phyloP scores from a whole-genome alignment of 2,329 filamentous ascomycete species.

The Amauroascus verrucosus region DNA sequence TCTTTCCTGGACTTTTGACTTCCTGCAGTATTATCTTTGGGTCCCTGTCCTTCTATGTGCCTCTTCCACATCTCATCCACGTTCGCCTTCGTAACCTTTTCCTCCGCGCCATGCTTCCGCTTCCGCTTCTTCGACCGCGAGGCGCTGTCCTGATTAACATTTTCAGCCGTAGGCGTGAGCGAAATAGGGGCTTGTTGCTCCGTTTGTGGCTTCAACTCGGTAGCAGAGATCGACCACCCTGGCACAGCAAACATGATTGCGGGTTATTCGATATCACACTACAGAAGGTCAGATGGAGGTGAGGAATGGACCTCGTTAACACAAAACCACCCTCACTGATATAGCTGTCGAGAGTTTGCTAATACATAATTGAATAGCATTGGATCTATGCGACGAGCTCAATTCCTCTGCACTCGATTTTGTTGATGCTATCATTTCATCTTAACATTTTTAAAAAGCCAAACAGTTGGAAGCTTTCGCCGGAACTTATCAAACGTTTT shows the following conservation, averaged over 20 bases:
- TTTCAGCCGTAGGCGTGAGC: conserved; percentile 22
- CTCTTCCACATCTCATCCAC: conserved; percentile 68
- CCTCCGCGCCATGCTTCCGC: conserved; percentile 23
- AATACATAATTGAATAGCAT: no score
- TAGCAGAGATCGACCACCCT: conserved; percentile 75
- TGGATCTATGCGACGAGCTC: no score
- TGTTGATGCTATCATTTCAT: no score
- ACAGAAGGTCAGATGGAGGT: no score
- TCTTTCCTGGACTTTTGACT: conserved; percentile 22
- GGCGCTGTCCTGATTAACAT: conserved; percentile 21
- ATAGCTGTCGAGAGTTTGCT: no score
- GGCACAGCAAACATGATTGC: conserved; percentile 70
- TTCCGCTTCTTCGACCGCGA: conserved; percentile 41
- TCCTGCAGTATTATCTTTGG: conserved; percentile 27
- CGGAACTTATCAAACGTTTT: neutral
- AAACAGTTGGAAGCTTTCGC: neutral
- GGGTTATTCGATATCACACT: neutral
- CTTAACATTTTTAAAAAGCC: no score
- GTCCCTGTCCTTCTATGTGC: conserved; percentile 59
- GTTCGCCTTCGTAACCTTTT: conserved; percentile 55
- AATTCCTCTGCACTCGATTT: no score
- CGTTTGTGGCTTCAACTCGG: conserved; percentile 60
- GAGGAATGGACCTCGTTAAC: no score
- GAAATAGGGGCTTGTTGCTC: conserved; percentile 42
- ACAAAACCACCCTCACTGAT: no score